Percentiles rank a stretch among this genome's conserved stretches.
These are phyloP conservation scores for Suillus sp. DNA, from an alignment of 768 basidiomycete species.

Conservation along the genomic window DNA sequence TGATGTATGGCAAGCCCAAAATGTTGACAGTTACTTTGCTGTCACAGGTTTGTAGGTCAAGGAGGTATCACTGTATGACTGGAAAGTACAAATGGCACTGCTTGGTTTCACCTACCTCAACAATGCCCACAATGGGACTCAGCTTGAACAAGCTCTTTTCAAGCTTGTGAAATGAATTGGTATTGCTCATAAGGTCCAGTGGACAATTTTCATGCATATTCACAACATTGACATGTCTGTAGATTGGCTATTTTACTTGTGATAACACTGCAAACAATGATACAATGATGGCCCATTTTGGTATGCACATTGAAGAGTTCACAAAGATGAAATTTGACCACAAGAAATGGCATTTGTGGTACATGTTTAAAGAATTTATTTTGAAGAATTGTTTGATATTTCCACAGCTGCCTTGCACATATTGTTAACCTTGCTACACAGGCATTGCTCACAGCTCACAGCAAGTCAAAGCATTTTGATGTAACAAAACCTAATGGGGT, in stretches of 20 bases:
- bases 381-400: no score
- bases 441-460: slow-evolving; percentile 29
- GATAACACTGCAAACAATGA: slow-evolving; percentile 28
- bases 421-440: slow-evolving; percentile 39
- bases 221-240: no score
- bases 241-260: no score
- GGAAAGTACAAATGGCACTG: not conserved
- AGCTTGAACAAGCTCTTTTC: not conserved
- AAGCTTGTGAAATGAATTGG: not conserved
- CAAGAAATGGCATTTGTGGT: slow-evolving; percentile 10
- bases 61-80: no score
- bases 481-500: slow-evolving; percentile 22
- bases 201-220: no score
- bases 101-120: not conserved
- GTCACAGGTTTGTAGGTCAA: no score
- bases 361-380: no score
- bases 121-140: no score
- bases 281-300: slow-evolving; percentile 38
- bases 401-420: slow-evolving; percentile 36
- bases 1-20: no score
- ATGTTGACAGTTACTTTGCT: no score
- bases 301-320: not conserved
- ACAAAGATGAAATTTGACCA: slow-evolving; percentile 1
- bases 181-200: not conserved
- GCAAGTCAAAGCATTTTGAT: slow-evolving; percentile 27